Conservation (phyloP, 352 stramenopile species). For the Thraustotheca clavata region DNA sequence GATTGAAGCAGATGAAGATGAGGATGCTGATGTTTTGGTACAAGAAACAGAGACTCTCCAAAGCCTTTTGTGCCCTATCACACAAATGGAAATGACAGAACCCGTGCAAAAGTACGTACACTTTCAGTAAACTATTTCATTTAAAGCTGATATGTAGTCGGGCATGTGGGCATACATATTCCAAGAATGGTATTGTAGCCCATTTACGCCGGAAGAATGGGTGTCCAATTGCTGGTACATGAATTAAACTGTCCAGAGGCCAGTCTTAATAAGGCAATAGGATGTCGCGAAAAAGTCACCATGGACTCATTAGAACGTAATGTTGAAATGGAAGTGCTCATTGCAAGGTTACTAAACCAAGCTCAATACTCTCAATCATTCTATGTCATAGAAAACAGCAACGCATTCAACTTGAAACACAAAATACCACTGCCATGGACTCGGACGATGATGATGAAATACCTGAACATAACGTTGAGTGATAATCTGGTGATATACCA, state of each 20-base stretch:
- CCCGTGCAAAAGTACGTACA: slow-evolving; percentile 57
- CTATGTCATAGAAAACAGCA: not conserved
- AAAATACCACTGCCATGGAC: not conserved
- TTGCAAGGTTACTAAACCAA: not conserved
- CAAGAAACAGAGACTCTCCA: slow-evolving; percentile 68
- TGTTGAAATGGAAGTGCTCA: slow-evolving; percentile 73
- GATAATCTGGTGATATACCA: no score
- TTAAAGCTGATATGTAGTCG: slow-evolving; percentile 30
- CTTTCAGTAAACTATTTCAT: not conserved
- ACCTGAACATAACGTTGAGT: slow-evolving; percentile 15
- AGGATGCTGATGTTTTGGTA: slow-evolving; percentile 67
- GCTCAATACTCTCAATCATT: not conserved
- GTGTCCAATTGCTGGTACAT: slow-evolving; percentile 63
- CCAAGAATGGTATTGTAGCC: slow-evolving; percentile 55
- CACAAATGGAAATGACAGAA: slow-evolving; percentile 70
- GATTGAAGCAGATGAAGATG: slow-evolving; percentile 66
- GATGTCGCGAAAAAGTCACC: slow-evolving; percentile 53
- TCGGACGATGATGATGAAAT: slow-evolving; percentile 3
- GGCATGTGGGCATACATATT: slow-evolving; percentile 72
- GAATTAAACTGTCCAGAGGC: no score
- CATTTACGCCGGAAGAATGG: slow-evolving; percentile 67
- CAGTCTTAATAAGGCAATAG: slow-evolving; percentile 24
- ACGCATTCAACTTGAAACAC: not conserved
- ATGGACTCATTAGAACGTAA: slow-evolving; percentile 62
- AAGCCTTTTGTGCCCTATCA: slow-evolving; percentile 71